These are phyloP conservation scores for Hypoxylon rickii DNA, from an alignment of 495 filamentous ascomycete genomes.

Conservation along the genomic window DNA sequence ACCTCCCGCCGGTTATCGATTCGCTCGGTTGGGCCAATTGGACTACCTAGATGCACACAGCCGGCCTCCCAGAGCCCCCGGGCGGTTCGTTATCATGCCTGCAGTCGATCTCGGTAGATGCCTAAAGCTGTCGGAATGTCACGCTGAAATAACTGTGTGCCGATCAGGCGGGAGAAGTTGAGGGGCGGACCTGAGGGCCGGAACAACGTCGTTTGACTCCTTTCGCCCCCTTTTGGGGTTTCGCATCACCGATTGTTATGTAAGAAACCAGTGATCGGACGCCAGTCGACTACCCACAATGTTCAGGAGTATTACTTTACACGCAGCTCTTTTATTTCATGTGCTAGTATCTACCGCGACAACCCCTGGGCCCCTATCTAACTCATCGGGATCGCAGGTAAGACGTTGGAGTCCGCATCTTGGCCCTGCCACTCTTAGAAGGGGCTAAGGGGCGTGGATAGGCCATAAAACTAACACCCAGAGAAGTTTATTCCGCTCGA, in stretches of 20 bases:
- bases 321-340: constrained; percentile 11
- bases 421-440: no score
- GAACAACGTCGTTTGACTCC: background rate
- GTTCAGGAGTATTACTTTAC: constrained; percentile 2
- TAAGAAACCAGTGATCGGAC: background rate
- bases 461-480: constrained; percentile 8
- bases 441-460: no score
- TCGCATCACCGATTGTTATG: constrained; percentile 13
- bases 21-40: background rate
- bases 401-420: no score
- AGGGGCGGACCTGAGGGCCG: constrained; percentile 28
- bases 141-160: constrained; percentile 20
- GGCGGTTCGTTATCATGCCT: constrained; percentile 14
- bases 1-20: constrained; percentile 4
- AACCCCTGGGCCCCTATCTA: background rate
- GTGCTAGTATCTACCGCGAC: constrained; percentile 1
- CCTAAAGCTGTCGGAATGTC: constrained; percentile 28
- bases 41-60: background rate
- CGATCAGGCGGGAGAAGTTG: constrained; percentile 17
- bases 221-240: background rate
- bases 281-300: constrained; percentile 11
- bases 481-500: constrained; percentile 38
- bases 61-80: background rate
- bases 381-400: constrained; percentile 13
- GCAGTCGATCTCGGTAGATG: constrained; percentile 28